These are phyloP conservation scores for Coemansia sp. DNA, from an alignment of 192 early-diverging fungal genomes.

Conservation along the genomic window DNA sequence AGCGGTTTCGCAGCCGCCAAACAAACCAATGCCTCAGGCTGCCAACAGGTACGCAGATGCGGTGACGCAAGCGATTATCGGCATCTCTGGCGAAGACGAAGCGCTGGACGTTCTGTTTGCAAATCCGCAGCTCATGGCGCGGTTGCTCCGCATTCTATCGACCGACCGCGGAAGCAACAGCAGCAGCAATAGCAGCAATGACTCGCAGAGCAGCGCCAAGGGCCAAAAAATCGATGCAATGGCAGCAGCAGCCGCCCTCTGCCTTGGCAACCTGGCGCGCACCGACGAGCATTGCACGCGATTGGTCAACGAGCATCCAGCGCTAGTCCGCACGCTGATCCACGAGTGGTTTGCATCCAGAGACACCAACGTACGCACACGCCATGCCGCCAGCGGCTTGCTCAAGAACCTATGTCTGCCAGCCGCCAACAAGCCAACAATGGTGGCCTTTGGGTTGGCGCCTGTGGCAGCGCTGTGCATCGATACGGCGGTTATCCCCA, in stretches of 20 bases:
- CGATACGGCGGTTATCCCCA: conserved; percentile 43
- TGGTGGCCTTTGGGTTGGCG: conserved; percentile 29
- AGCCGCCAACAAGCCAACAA: conserved; percentile 13
- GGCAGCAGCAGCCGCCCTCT: conserved; percentile 60
- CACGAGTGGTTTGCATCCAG: conserved; percentile 56
- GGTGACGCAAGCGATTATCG: conserved; percentile 39
- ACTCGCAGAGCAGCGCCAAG: neutral
- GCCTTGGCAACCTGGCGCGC: conserved; percentile 72
- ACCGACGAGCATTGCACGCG: conserved; percentile 67
- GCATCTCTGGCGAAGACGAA: conserved; percentile 42
- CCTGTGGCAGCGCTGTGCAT: conserved; percentile 17
- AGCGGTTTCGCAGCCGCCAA: conserved; percentile 20
- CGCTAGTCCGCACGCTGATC: conserved; percentile 59
- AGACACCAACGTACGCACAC: conserved; percentile 36
- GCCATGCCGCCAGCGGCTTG: conserved; percentile 66
- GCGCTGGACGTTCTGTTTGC: conserved; percentile 41
- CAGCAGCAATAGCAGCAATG: neutral
- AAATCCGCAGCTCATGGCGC: conserved; percentile 13
- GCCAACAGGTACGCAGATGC: conserved; percentile 39
- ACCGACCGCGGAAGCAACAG: conserved; percentile 6
- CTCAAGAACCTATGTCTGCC: conserved; percentile 72
- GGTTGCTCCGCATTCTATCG: conserved; percentile 22
- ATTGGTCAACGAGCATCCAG: conserved; percentile 60
- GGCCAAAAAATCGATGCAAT: conserved; percentile 14
- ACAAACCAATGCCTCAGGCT: conserved; percentile 22